phyloP scores from a whole-genome alignment of 805 yeast genomes.

The Tetrapisispora fleetii region DNA sequence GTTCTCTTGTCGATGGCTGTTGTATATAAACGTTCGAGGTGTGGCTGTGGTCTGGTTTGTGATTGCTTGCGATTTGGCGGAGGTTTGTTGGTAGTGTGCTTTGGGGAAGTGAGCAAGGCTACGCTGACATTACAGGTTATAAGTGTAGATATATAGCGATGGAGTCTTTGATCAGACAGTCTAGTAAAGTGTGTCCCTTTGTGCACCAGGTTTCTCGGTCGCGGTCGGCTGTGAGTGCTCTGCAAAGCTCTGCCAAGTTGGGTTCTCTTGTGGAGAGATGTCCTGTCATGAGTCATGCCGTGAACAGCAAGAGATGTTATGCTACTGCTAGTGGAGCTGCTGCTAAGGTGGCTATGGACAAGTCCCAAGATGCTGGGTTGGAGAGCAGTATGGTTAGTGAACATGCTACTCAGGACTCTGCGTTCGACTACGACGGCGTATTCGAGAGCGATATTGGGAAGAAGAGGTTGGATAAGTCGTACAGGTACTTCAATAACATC shows the following conservation, averaged over 20 bases:
- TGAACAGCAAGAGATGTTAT: constrained; percentile 24
- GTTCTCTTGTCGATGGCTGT: too few relatives aligned
- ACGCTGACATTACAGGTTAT: too few relatives aligned
- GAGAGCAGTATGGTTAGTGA: constrained; percentile 22
- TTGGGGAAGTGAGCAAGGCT: too few relatives aligned
- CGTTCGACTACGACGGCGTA: constrained; percentile 65
- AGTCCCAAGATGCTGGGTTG: constrained; percentile 28
- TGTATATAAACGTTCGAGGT: too few relatives aligned
- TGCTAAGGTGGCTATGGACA: constrained; percentile 24
- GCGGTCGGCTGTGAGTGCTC: constrained; percentile 20
- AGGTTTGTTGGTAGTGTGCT: too few relatives aligned
- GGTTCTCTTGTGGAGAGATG: constrained; percentile 58
- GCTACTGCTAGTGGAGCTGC: constrained; percentile 5
- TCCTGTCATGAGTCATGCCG: constrained; percentile 86
- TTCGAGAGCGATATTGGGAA: constrained; percentile 56
- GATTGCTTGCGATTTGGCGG: too few relatives aligned
- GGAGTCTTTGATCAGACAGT: constrained; percentile 73
- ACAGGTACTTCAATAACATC: constrained; percentile 93
- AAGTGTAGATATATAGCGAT: constrained; percentile 28
- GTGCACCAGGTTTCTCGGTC: constrained; percentile 34
- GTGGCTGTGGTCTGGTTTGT: too few relatives aligned
- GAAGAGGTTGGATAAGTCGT: constrained; percentile 83
- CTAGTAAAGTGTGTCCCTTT: constrained; percentile 78
- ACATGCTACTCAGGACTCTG: constrained; percentile 37
- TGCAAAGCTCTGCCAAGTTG: constrained; percentile 23